Conservation (phyloP, 352 stramenopile species). For the Phytophthora macrochlamydospora region DNA sequence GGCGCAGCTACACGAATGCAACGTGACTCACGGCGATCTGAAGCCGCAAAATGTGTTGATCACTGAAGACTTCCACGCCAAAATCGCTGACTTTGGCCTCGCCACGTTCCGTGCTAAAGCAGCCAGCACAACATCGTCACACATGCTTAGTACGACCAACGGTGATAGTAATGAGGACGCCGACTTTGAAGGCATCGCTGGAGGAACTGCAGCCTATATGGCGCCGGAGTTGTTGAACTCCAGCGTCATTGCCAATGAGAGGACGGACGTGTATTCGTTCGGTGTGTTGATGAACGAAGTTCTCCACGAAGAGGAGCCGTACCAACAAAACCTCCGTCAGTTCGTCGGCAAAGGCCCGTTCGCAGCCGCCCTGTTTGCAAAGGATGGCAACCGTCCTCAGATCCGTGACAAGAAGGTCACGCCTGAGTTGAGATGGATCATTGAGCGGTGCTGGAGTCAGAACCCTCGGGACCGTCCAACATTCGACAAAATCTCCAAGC, state of each 20-base stretch:
- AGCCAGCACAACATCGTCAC: constrained; percentile 34
- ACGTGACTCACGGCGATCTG: constrained; percentile 64
- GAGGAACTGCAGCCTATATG: constrained; percentile 61
- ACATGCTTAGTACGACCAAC: constrained; percentile 23
- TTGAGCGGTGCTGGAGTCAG: constrained; percentile 30
- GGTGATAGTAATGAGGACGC: constrained; percentile 20
- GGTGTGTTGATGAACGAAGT: constrained; percentile 49
- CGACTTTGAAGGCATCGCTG: constrained; percentile 34
- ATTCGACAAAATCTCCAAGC: constrained; percentile 26
- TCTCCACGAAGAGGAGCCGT: constrained; percentile 51
- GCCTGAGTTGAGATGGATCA: constrained; percentile 19
- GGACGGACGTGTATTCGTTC: constrained; percentile 50
- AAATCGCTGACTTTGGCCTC: constrained; percentile 83
- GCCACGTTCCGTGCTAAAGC: constrained; percentile 36
- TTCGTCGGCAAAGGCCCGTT: constrained; percentile 43
- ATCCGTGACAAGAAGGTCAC: constrained; percentile 33
- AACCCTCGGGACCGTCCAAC: constrained; percentile 20
- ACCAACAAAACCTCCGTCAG: constrained; percentile 36
- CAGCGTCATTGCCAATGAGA: constrained; percentile 26
- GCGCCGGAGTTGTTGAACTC: constrained; percentile 45
- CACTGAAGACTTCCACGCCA: constrained; percentile 66
- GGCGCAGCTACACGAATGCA: constrained; percentile 39
- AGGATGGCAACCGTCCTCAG: constrained; percentile 30
- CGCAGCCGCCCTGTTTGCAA: constrained; percentile 31
- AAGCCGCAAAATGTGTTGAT: constrained; percentile 78